Evolutionary conservation across 2,329 filamentous ascomycete genomes (phyloP), one percentile per base, ranked within the genome.

Genomic region (Coleophoma eucalyptorum): DNA sequence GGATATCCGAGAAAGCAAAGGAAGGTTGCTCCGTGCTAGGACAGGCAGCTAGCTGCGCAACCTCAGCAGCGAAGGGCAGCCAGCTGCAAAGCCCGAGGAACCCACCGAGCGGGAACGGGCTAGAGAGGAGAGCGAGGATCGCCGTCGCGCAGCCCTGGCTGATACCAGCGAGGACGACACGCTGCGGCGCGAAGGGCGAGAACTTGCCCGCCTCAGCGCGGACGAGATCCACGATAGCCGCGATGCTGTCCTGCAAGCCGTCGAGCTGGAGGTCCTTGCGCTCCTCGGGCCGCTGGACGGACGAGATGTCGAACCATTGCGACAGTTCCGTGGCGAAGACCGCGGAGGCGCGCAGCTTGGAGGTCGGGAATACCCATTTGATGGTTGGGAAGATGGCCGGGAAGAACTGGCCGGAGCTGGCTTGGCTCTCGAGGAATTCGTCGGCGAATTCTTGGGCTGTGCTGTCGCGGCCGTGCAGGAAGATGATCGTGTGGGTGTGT

Each of bases 261-360:
- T 62, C 54, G 0, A 60, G 59, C 57, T 78, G 74, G 4, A 74
- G 51, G 3, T 75, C 70, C 52, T 78, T 72, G 15, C 63, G 58
- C n/a, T 72, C 63, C 1, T 64, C 45, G 15, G 73, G 71, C 50
- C 74, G 62, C 16, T 64, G 57, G 1, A 71, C 63, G 46, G 74
- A 72, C 65, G 68, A 74, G 34, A 78, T 67, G 57, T 80, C 76
- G 58, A 79, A 80, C 77, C 76, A 80, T 56, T 77, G 73, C 16
- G 48, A 55, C 8, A 69, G 66, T 50, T 57, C 50, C 7, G 59
- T 53, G 21, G 66, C 60, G 47, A 58, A 57, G n/a, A 50, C 45
- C 58, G 45, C 54, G 46, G 48, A 67, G 64, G 43, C 62, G 57
- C 46, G 62, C 38, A 48, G 62, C 59, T 34, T 60, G 19, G 11